Evolutionary conservation across 352 stramenopile species (phyloP).

Genomic region (Phytophthora pini): DNA sequence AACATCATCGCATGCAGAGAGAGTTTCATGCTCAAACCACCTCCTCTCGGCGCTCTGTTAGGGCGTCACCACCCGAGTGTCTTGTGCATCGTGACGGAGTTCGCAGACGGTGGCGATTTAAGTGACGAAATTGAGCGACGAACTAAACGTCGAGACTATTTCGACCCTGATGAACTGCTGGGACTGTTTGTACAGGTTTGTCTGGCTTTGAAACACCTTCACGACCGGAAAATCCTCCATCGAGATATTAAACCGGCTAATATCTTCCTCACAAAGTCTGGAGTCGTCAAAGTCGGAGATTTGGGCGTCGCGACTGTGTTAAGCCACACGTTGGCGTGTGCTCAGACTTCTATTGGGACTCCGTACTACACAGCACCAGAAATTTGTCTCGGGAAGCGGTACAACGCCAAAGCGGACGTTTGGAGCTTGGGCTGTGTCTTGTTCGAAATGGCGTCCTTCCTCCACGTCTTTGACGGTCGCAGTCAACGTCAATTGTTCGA

Average conservation of each 20-base stretch:
- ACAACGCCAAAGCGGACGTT: conserved; percentile 95
- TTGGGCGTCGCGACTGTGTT: conserved; percentile 82
- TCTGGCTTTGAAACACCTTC: conserved; percentile 83
- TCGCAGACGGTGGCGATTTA: conserved; percentile 80
- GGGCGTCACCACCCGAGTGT: conserved; percentile 26
- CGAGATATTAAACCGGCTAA: conserved; percentile 90
- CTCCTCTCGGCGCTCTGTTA: conserved; percentile 1
- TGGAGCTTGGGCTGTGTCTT: conserved; percentile 95
- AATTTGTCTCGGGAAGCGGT: conserved; percentile 92
- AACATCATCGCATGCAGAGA: conserved; percentile 88
- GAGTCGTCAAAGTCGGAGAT: conserved; percentile 80
- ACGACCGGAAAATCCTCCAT: conserved; percentile 88
- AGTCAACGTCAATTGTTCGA: conserved; percentile 82
- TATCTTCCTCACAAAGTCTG: conserved; percentile 76
- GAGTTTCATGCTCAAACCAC: conserved; percentile 61
- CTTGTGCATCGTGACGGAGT: conserved; percentile 90
- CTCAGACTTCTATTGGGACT: conserved; percentile 76
- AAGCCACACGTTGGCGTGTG: conserved; percentile 75
- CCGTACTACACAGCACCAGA: conserved; percentile 95
- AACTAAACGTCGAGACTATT: conserved; percentile 11
- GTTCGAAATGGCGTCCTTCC: conserved; percentile 92
- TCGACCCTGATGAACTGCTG: conserved; percentile 53
- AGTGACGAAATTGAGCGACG: conserved; percentile 57
- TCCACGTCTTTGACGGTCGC: conserved; percentile 89
- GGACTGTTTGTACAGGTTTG: conserved; percentile 74